Evolutionary conservation across 768 basidiomycete genomes (phyloP).

Genomic region (Tylopilus sp.): DNA sequence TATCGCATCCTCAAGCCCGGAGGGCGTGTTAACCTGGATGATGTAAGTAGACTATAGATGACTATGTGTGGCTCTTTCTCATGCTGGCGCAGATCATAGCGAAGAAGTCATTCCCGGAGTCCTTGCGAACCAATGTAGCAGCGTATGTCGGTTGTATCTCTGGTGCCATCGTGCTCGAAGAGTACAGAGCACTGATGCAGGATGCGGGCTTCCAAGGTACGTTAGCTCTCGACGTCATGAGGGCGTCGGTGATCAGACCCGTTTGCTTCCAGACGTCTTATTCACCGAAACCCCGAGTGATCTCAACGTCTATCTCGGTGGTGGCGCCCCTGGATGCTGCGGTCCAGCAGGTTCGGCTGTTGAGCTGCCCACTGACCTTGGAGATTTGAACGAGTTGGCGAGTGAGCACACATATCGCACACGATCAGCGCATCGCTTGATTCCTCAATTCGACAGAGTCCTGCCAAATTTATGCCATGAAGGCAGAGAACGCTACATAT

Average conservation of each 20-base stretch:
- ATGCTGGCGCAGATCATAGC: conserved; percentile 40
- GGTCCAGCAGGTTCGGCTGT: background rate
- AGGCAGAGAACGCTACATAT: conserved; percentile 18
- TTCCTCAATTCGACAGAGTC: conserved; percentile 32
- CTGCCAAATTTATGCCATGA: conserved; percentile 46
- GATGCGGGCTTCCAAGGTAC: conserved; percentile 43
- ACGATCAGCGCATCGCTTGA: background rate
- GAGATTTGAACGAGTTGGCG: conserved; percentile 44
- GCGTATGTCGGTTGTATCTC: conserved; percentile 45
- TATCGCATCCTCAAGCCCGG: conserved; percentile 52
- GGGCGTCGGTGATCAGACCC: background rate
- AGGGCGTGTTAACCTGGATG: conserved; percentile 50
- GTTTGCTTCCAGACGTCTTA: conserved; percentile 32
- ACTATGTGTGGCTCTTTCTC: background rate
- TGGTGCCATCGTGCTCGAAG: conserved; percentile 39
- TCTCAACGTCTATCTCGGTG: conserved; percentile 33
- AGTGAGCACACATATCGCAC: conserved; percentile 32
- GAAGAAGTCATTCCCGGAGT: conserved; percentile 39
- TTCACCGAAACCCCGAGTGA: conserved; percentile 42
- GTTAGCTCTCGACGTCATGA: background rate
- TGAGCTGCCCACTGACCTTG: conserved; percentile 4
- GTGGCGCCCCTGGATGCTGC: conserved; percentile 15
- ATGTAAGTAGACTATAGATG: conserved; percentile 32
- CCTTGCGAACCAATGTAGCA: conserved; percentile 38
- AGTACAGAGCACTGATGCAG: conserved; percentile 37